Evolutionary conservation across 192 early-diverging fungal genomes (phyloP), one percentile per base, ranked within the genome.

Genomic region (Rhizophagus sp.): DNA sequence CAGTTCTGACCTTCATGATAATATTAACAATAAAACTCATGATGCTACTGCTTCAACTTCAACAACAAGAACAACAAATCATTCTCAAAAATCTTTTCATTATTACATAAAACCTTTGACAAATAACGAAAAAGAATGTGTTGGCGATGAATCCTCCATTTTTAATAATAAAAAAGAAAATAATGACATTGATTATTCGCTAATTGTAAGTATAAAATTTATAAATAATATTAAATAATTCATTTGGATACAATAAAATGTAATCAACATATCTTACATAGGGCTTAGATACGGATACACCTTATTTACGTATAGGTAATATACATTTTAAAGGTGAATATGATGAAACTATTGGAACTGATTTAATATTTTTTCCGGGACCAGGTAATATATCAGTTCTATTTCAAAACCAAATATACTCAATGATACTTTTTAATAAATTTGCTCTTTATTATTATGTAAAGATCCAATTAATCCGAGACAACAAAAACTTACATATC

Each of bases 321-420:
- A 70, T 70, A 39, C 34, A 70, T 70, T 70, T 70, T 41, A 70
- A 70, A 39, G 68, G 68, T 6, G 68, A 41, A n/a, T 70, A 70
- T 70, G 68, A 70, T 70, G 68, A 70, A 41, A 39, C 68, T n/a
- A 41, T 70, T 39, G 68, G 68, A 70, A 70, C 68, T 47, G 68
- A 70, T 70, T n/a, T 70, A 33, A 39, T 70, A 39, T 70, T 70
- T 70, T 70, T 33, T 22, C 68, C 33, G 39, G 68, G 47, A 41
- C 5, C 34, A 9, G 68, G 68, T 70, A 70, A n/a, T 22, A 22
- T 57, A n/a, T 22, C 17, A 57, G 50, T 69, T 41, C 4, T 66
- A 66, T 66, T 66, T 22, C 5, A 41, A 1, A 19, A 66, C 0
- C 15, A 27, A 24, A 24, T 8, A 22, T 3, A 34, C 39, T 68